Percentiles rank a stretch among this genome's conserved stretches.
Conservation (phyloP, 306 rosid species). For the Pyrus betulifolia region DNA sequence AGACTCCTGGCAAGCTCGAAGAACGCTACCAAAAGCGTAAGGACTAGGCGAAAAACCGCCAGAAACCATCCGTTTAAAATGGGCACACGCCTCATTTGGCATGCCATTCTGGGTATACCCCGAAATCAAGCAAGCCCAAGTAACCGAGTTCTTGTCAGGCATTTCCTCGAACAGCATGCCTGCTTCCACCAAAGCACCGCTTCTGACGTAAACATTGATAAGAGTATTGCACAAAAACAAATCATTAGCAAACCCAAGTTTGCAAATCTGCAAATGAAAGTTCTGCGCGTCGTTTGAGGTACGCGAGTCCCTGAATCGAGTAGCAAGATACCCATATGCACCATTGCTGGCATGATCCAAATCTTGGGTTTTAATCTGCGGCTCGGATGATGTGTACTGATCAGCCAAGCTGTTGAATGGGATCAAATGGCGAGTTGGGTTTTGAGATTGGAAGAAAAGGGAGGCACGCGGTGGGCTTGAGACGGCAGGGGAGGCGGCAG, state of each 20-base stretch:
- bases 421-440: slow-evolving; percentile 3
- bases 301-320: slow-evolving; percentile 34
- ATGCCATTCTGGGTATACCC: slow-evolving; percentile 54
- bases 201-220: slow-evolving; percentile 48
- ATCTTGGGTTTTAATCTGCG: slow-evolving; percentile 7
- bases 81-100: slow-evolving; percentile 51
- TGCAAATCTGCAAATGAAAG: slow-evolving; percentile 58
- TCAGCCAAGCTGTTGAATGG: slow-evolving; percentile 20
- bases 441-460: slow-evolving; percentile 17
- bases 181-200: slow-evolving; percentile 39
- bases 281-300: slow-evolving; percentile 44
- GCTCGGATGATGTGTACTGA: slow-evolving; percentile 24
- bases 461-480: slow-evolving; percentile 5
- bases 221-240: slow-evolving; percentile 67
- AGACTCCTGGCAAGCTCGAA: slow-evolving; percentile 66
- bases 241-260: slow-evolving; percentile 51
- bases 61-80: slow-evolving; percentile 48
- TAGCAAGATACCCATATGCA: slow-evolving; percentile 24
- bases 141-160: slow-evolving; percentile 56
- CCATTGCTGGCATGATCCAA: slow-evolving; percentile 6
- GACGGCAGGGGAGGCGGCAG: slow-evolving; percentile 8
- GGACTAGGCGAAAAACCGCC: slow-evolving; percentile 47
- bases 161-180: slow-evolving; percentile 63
- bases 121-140: slow-evolving; percentile 79
- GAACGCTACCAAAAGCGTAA: slow-evolving; percentile 65